Evolutionary conservation across 306 rosid genomes (phyloP), one percentile per base, ranked within the genome.

Genomic region (Castanea crenata): DNA sequence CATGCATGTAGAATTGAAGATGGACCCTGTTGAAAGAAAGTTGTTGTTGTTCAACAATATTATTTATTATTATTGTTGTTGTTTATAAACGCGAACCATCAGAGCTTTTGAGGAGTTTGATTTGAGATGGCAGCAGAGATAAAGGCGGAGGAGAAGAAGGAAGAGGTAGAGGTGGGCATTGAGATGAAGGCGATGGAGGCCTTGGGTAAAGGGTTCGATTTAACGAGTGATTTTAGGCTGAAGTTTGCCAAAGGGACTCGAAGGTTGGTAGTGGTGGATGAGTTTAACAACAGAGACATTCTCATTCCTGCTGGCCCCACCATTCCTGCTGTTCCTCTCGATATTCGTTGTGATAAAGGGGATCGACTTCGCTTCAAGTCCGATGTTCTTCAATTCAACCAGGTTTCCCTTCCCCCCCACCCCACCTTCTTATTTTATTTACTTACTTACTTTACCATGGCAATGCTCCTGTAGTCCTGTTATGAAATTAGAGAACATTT

Each of bases 291-390:
- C 69, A 90, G 94, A 75, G 99, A 95, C 85, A 76, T 95, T 74
- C 82, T 92, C 64, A 85, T 95, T 80, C 97, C 99, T n/a, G 90
- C 85, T 21, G 96, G 98, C 34, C 59, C 84, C 63, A 73, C 86
- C 12, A 83, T 91, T 78, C 74, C 13, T 55, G 92, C 93, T 51
- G 97, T 95, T 79, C 90, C 99, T n/a, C 90, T 90, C 81, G 88
- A 90, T 79, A 91, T 95, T 67, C 86, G 91, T 0, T 92, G 93
- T 61, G 99, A 95, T 82, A 95, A 95, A 87, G 99, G 99, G 62
- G 99, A 95, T 84, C 92, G 97, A 77, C 88, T 89, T 32, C 92
- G 99, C 57, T 95, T 91, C 88, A 92, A 91, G 74, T 91, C 97
- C 35, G 99, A 95, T 82, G 92, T 95, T 41, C 94, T 95, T 79